A percentile compares a stretch with the other conserved stretches of the same genome.
Conservation (phyloP, 345 rosid genomes). For the Cardiospermum halicacabum region DNA sequence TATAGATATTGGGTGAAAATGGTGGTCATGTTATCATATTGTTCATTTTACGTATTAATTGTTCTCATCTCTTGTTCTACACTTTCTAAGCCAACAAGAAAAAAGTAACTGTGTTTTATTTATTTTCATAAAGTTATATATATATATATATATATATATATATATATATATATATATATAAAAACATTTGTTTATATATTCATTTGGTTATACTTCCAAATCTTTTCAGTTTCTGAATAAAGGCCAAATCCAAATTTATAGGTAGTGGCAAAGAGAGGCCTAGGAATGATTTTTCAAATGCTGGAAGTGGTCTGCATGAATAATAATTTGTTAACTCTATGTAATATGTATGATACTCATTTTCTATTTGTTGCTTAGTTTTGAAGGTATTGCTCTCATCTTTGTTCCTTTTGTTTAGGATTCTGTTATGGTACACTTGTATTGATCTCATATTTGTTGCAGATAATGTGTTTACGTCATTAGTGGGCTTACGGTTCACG, state of each 20-base stretch:
- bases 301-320: neutral
- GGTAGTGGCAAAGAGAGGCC: neutral
- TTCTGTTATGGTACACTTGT: neutral
- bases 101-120: neutral
- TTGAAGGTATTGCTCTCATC: constrained; percentile 7
- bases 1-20: no score
- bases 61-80: neutral
- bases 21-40: no score
- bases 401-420: neutral
- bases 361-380: neutral
- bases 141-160: no score
- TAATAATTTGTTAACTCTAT: neutral
- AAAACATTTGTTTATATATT: no score
- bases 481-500: constrained; percentile 86
- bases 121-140: neutral
- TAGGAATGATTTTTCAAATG: neutral
- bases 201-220: neutral
- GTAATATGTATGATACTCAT: constrained; percentile 2
- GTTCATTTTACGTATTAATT: neutral
- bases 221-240: neutral
- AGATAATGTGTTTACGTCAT: constrained; percentile 89
- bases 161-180: no score
- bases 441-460: constrained; percentile 22
- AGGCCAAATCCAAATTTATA: neutral
- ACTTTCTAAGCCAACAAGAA: neutral